These are phyloP conservation scores for Coniochaeta hoffmannii DNA, from an alignment of 2,329 filamentous ascomycete species.

Conservation along the genomic window DNA sequence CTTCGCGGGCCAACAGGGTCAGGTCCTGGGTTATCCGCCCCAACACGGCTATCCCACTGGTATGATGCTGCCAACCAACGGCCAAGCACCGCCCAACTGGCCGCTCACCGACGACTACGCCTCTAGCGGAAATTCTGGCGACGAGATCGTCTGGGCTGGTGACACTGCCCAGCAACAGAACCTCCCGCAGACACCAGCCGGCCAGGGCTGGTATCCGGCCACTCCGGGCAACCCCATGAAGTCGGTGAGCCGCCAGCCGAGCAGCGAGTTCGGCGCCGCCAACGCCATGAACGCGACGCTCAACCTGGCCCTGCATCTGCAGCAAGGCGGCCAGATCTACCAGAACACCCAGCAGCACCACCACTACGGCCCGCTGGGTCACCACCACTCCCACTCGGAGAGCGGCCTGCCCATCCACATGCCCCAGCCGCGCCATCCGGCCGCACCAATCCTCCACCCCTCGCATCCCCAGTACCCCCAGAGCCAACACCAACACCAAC, in stretches of 20 bases:
- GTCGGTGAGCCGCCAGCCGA: background rate
- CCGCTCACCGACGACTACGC: background rate
- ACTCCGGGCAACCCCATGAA: background rate
- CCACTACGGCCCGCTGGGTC: background rate
- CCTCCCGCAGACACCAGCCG: background rate
- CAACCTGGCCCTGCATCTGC: conserved; percentile 32
- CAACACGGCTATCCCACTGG: conserved; percentile 15
- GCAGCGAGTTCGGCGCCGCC: background rate
- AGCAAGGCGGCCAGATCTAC: conserved; percentile 25
- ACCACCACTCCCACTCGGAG: background rate
- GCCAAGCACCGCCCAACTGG: background rate
- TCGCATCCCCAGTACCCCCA: conserved; percentile 18
- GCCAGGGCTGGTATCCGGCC: background rate
- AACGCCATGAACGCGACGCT: conserved; percentile 25
- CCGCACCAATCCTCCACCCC: conserved; percentile 25
- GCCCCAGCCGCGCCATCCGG: conserved; percentile 35
- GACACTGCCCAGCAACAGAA: background rate
- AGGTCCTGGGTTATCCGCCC: conserved; percentile 7
- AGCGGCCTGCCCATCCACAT: conserved; percentile 46
- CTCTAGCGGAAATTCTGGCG: background rate
- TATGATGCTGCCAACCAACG: background rate
- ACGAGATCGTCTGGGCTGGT: background rate
- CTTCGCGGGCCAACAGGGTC: conserved; percentile 7
- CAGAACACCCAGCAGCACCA: conserved; percentile 8
- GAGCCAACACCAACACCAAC: conserved; percentile 35